Percentiles rank a stretch among this genome's conserved stretches.
These are phyloP conservation scores for Monosporascus sp. DNA, from an alignment of 2,329 filamentous ascomycete genomes.

Conservation along the genomic window DNA sequence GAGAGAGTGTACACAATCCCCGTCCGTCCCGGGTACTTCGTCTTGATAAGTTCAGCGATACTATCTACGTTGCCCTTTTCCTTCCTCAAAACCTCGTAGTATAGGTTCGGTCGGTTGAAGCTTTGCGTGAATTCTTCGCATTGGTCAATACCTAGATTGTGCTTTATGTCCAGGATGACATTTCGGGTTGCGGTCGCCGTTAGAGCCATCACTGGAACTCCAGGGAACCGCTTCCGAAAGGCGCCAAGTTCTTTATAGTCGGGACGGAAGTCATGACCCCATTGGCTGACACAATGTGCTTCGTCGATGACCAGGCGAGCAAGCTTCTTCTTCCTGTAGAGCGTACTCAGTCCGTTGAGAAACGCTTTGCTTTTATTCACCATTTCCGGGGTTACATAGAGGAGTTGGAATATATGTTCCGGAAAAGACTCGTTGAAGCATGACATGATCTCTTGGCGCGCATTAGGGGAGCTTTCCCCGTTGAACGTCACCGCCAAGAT, in stretches of 20 bases:
- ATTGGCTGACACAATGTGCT: conserved; percentile 98
- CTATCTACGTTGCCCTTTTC: conserved; percentile 48
- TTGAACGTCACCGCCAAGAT: conserved; percentile 82
- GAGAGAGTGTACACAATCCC: conserved; percentile 95
- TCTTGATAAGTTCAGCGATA: conserved; percentile 64
- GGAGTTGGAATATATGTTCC: conserved; percentile 73
- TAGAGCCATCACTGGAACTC: conserved; percentile 86
- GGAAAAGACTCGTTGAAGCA: conserved; percentile 58
- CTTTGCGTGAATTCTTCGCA: conserved; percentile 84
- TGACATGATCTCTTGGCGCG: conserved; percentile 62
- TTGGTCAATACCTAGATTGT: conserved; percentile 77
- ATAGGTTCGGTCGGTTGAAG: conserved; percentile 94
- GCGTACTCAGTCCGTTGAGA: conserved; percentile 55
- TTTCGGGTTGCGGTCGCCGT: conserved; percentile 93
- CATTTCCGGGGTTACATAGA: conserved; percentile 98
- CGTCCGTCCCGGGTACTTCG: conserved; percentile 63
- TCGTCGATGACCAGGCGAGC: conserved; percentile 95
- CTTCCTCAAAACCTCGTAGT: conserved; percentile 78
- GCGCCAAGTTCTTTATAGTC: conserved; percentile 87
- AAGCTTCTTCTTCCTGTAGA: conserved; percentile 68
- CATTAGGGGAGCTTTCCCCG: conserved; percentile 60
- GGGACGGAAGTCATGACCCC: conserved; percentile 96
- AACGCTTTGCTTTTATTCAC: conserved; percentile 74
- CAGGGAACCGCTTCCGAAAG: conserved; percentile 65
- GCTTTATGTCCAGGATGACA: conserved; percentile 85